Base-by-base conservation (phyloP, 2,329 filamentous ascomycete genomes). In the Hypoxylon sp. region DNA sequence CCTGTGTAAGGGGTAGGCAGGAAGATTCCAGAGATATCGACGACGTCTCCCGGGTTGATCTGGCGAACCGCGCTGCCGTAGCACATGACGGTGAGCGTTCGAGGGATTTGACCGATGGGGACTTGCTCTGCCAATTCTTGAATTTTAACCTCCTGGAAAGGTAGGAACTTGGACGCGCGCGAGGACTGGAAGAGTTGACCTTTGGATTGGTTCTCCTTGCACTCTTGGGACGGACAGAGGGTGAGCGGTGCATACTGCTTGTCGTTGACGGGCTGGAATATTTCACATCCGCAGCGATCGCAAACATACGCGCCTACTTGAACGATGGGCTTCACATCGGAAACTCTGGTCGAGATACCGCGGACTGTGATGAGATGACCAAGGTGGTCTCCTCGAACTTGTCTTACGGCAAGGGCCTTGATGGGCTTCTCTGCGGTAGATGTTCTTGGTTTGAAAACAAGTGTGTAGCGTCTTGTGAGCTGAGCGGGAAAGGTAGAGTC, bases 121-220 rank as follows among this genome's bases (percentile, higher is more conserved):
- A 99, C 95, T 78, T 99, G 95, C 76, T 99, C 95, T n/a, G 95
- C 93, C 88, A 98, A 92, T 77, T 99, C 95, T 79, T 99, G 95
- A 59, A 99, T 93, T 81, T 98, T 98, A 79, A 98, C 89, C 79
- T 99, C 95, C 78, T 99, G 95, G 82, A 99, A 99, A 3, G 95
- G 93, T 73, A 97, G 81, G 75, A 98, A 99, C 74, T 98, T 99
- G 53, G 94, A 97, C 0, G 94, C 95, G 72, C 95, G 87, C n/a
- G 94, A 96, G 0, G 94, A 97, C 37, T 96, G 88, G 77, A 97
- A 94, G 39, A 99, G 85, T 77, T 97, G 93, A 17, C 95, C 95
- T 78, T 95, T 97, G 70, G 92, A 88, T 77, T 97, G 93, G 78
- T 97, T 98, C 64, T 86, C 85, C 76, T 90, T 88, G 83, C 95